phyloP scores from a whole-genome alignment of 352 stramenopile species.

The Pythium folliculosum region DNA sequence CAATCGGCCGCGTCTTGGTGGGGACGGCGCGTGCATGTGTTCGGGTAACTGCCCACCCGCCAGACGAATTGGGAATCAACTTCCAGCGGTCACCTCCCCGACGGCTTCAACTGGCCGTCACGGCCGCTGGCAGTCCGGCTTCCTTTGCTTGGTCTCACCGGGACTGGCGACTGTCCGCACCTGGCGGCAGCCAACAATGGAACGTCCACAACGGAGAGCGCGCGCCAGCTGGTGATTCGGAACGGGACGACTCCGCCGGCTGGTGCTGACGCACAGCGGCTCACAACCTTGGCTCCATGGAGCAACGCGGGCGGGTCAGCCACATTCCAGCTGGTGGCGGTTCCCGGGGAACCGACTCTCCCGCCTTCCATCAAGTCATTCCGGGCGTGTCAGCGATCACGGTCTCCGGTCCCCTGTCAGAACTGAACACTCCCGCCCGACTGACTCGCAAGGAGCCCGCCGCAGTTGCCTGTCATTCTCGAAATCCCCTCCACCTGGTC shows the following conservation, averaged over 20 bases:
- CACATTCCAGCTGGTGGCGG: conserved; percentile 5
- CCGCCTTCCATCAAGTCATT: background rate
- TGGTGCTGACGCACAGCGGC: background rate
- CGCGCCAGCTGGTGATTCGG: conserved; percentile 3
- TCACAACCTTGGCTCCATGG: conserved; percentile 5
- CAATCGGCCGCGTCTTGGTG: background rate
- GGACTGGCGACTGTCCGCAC: background rate
- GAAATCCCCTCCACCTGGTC: conserved; percentile 1
- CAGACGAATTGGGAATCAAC: background rate
- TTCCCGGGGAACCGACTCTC: conserved; percentile 6
- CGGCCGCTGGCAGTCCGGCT: background rate
- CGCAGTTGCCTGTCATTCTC: background rate
- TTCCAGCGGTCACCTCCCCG: background rate
- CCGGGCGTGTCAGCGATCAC: background rate
- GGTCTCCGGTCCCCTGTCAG: background rate
- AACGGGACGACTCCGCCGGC: conserved; percentile 1
- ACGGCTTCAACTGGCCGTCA: background rate
- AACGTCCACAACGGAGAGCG: conserved; percentile 2
- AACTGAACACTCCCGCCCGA: conserved; percentile 1
- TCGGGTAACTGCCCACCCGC: background rate
- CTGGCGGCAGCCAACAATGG: background rate
- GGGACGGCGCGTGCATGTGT: background rate
- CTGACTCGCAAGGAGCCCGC: background rate
- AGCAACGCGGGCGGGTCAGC: background rate
- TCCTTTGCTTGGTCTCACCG: background rate